These are phyloP conservation scores for Phylloporus sp. DNA, from an alignment of 768 basidiomycete genomes.

Conservation along the genomic window DNA sequence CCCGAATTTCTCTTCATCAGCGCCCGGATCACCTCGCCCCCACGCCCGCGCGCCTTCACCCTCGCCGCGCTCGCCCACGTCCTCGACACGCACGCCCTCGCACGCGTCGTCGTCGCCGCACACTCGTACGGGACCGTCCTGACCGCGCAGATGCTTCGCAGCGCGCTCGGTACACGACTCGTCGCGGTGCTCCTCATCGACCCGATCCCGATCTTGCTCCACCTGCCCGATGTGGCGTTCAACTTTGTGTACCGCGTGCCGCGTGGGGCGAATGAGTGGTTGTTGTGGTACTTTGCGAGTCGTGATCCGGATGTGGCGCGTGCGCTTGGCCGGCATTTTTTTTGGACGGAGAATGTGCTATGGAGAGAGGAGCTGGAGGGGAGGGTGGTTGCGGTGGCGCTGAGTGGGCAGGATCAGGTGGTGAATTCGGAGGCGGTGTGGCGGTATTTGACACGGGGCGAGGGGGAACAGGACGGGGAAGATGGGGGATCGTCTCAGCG, in stretches of 20 bases:
- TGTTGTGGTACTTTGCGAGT: constrained; percentile 65
- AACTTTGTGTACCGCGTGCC: constrained; percentile 64
- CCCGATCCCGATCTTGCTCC: constrained; percentile 62
- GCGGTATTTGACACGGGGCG: constrained; percentile 38
- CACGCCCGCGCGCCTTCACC: constrained; percentile 40
- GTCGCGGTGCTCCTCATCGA: constrained; percentile 51
- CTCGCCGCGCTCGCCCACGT: constrained; percentile 42
- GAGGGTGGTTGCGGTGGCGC: constrained; percentile 31
- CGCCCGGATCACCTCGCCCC: constrained; percentile 54
- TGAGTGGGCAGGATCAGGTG: constrained; percentile 42
- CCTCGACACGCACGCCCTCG: constrained; percentile 40
- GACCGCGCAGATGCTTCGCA: constrained; percentile 49
- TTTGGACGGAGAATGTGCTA: constrained; percentile 60
- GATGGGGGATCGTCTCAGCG: background rate
- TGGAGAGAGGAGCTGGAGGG: constrained; percentile 54
- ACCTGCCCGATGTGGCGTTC: constrained; percentile 57
- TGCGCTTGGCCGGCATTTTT: constrained; percentile 57
- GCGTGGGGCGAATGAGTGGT: constrained; percentile 54
- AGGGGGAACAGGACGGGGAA: background rate
- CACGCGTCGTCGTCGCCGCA: constrained; percentile 41
- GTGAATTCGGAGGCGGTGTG: constrained; percentile 38
- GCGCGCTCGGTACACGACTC: constrained; percentile 32
- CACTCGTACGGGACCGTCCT: constrained; percentile 66
- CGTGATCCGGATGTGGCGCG: constrained; percentile 61
- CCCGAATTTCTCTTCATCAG: constrained; percentile 59